Conservation (phyloP, 1,284 basidiomycete genomes). For the Phlebopus sp. region DNA sequence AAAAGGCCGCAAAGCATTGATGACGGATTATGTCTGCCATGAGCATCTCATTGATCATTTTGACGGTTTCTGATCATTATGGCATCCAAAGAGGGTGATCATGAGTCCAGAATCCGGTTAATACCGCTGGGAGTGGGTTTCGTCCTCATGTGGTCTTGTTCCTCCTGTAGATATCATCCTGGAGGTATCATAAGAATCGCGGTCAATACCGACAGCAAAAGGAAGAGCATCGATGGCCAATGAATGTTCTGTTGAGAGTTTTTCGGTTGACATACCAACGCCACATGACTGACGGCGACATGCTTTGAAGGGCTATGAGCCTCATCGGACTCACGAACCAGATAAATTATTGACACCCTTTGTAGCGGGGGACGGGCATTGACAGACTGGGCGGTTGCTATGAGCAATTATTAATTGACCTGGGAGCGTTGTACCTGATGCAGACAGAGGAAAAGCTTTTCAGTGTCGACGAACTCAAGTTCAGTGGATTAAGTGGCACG, state of each 20-base stretch:
- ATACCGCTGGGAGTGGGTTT: too few relatives aligned
- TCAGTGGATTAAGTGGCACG: too few relatives aligned
- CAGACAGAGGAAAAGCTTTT: neutral
- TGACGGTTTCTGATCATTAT: too few relatives aligned
- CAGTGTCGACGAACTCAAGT: conserved; percentile 11
- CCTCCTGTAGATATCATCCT: too few relatives aligned
- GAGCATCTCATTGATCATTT: too few relatives aligned
- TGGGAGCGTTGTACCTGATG: neutral
- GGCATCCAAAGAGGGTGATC: too few relatives aligned
- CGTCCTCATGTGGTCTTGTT: too few relatives aligned
- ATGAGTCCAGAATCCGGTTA: too few relatives aligned
- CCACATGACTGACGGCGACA: neutral
- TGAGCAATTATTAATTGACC: conserved; percentile 6
- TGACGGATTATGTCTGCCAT: too few relatives aligned
- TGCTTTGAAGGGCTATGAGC: neutral
- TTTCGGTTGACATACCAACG: neutral
- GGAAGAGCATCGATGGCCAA: neutral
- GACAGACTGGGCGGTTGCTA: neutral
- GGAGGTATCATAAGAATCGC: too few relatives aligned
- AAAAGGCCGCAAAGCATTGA: too few relatives aligned
- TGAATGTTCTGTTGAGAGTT: neutral
- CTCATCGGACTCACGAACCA: neutral
- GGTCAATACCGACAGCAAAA: too few relatives aligned
- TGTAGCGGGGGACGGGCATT: neutral
- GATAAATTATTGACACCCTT: conserved; percentile 12